These are phyloP conservation scores for Dactylellina leptospora DNA, from an alignment of 2,329 filamentous ascomycete genomes.

Conservation along the genomic window DNA sequence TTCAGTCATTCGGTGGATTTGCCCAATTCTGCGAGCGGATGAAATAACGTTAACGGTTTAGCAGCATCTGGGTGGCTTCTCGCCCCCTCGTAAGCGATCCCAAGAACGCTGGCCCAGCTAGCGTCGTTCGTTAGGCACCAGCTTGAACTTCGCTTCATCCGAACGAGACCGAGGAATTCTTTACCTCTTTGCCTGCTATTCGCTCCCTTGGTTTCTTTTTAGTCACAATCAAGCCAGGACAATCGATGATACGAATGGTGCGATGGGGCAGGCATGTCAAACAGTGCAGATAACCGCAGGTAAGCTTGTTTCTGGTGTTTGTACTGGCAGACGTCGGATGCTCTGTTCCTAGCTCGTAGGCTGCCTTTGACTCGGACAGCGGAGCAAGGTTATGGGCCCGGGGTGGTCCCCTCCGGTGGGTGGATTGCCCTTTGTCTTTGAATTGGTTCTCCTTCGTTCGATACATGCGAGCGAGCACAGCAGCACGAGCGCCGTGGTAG, in stretches of 20 bases:
- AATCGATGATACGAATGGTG: constrained; percentile 43
- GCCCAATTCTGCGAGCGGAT: constrained; percentile 51
- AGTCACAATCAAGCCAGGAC: constrained; percentile 49
- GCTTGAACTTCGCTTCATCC: constrained; percentile 50
- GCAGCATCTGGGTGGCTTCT: constrained; percentile 26
- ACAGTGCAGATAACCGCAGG: constrained; percentile 50
- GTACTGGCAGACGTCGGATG: constrained; percentile 27
- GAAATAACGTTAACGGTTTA: constrained; percentile 50
- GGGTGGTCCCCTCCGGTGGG: constrained; percentile 34
- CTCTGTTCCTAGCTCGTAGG: constrained; percentile 27
- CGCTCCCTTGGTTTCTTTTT: constrained; percentile 45
- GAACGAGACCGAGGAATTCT: constrained; percentile 51
- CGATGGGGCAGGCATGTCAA: constrained; percentile 39
- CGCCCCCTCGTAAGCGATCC: constrained; percentile 45
- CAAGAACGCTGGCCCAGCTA: constrained; percentile 30
- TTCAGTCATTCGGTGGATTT: constrained; percentile 51
- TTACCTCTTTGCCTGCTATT: constrained; percentile 36
- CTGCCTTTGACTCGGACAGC: constrained; percentile 48
- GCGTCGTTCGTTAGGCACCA: constrained; percentile 52
- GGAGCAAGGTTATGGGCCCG: constrained; percentile 40
- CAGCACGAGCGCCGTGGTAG: constrained; percentile 12
- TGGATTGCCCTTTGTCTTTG: constrained; percentile 10
- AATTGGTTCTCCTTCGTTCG: constrained; percentile 20
- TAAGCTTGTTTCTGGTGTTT: constrained; percentile 25
- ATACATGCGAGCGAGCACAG: constrained; percentile 17